Percentiles rank a stretch among this genome's conserved stretches.
phyloP scores from a whole-genome alignment of 2,329 filamentous ascomycete genomes.

The Xylaria sp. region DNA sequence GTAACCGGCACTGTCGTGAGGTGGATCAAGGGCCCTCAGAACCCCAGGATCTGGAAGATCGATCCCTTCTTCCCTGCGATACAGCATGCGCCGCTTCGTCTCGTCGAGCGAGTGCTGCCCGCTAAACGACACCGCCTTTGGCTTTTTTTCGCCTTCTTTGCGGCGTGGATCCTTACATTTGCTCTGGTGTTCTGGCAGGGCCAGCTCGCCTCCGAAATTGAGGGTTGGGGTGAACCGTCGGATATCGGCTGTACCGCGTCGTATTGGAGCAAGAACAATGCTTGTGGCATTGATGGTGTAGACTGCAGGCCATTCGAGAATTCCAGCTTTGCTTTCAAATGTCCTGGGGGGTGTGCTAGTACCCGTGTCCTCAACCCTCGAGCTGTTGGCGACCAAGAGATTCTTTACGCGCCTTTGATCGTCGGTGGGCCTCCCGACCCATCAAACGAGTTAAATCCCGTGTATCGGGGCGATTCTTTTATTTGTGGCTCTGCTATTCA shows the following conservation, averaged over 20 bases:
- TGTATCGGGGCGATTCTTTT: slow-evolving; percentile 89
- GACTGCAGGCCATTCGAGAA: slow-evolving; percentile 77
- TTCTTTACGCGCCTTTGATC: slow-evolving; percentile 68
- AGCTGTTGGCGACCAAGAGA: slow-evolving; percentile 73
- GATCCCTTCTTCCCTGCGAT: slow-evolving; percentile 66
- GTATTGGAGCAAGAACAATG: slow-evolving; percentile 74
- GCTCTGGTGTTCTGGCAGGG: slow-evolving; percentile 70
- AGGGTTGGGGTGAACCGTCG: slow-evolving; percentile 69
- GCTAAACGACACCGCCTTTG: slow-evolving; percentile 62
- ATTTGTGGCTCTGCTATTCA: slow-evolving; percentile 87
- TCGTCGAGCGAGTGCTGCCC: slow-evolving; percentile 68
- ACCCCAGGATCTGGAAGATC: slow-evolving; percentile 58
- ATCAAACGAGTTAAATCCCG: slow-evolving; percentile 49
- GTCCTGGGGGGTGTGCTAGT: slow-evolving; percentile 72
- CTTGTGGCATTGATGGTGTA: slow-evolving; percentile 75
- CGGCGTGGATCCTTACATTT: slow-evolving; percentile 73
- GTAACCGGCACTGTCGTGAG: slow-evolving; percentile 47
- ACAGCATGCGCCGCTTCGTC: slow-evolving; percentile 68
- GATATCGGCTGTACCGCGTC: slow-evolving; percentile 70
- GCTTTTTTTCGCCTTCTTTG: slow-evolving; percentile 64
- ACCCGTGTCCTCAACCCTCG: slow-evolving; percentile 72
- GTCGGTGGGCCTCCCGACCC: slow-evolving; percentile 66
- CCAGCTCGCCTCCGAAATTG: slow-evolving; percentile 63
- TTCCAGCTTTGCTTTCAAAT: slow-evolving; percentile 73
- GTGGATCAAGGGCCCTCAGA: slow-evolving; percentile 64